Base-by-base conservation (phyloP, 768 basidiomycete species). In the Candolleomyces aberdarensis region DNA sequence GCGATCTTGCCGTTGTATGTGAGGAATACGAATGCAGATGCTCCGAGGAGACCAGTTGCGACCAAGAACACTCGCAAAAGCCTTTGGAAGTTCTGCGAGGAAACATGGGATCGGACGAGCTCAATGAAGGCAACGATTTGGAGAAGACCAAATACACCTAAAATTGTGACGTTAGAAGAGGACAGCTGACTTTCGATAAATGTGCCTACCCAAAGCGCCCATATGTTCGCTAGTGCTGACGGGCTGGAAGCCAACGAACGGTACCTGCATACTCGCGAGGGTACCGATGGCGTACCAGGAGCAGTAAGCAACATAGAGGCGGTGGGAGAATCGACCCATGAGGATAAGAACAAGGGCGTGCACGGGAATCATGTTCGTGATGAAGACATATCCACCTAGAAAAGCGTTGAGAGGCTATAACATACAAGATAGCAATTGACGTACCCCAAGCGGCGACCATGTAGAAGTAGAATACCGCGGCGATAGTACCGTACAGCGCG, bases 371-470 rank as follows among this genome's bases (percentile, higher is more conserved):
- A 99, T 99, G 82, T 99, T 99, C 50, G 97, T 99, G 74, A 99
- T 99, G 83, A 99, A 99, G 0, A 91, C 97, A 76, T 98, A 99
- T 65, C 95, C 94, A 81, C 93, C 92, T 93, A 57, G 54, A 11
- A 39, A 40, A 36, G 8, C 26, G 20, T 11, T 63, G 29, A 58
- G 56, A 19, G 50, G 20, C 64, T 57, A 59, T 44, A 60, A 48
- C 41, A 2, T 29, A 19, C 48, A 22, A 60, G 54, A 43, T 5
- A 59, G 15, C 19, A 29, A 43, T 36, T 40, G 32, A 76, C 84
- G 61, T 67, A 91, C 96, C 97, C 97, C 97, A 99, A 32, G 97
- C 97, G 56, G 97, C 96, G n/a, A 99, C 97, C 97, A 99, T 99
- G 83, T 98, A 99, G 67, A 98, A 98, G 78, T 99, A 99, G 77